phyloP scores from a whole-genome alignment of 805 yeast genomes.

The Candida argentea region DNA sequence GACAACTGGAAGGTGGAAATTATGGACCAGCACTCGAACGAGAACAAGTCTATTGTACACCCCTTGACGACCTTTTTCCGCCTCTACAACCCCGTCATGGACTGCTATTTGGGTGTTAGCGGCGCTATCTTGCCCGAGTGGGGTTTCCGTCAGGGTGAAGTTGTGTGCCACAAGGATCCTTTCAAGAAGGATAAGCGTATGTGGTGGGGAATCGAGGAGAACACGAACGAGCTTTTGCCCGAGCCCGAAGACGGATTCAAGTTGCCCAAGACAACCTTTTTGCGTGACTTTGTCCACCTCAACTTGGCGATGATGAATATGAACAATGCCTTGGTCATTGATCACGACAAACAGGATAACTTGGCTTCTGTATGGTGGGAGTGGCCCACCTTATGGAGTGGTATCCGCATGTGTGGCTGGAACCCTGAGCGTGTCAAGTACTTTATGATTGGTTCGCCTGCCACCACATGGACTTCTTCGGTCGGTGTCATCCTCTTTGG shows the following conservation, averaged over 20 bases:
- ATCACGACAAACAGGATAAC: constrained; percentile 61
- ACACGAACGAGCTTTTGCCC: constrained; percentile 49
- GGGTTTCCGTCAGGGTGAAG: constrained; percentile 98
- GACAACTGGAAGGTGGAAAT: constrained; percentile 75
- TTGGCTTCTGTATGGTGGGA: constrained; percentile 74
- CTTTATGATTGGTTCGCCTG: constrained; percentile 63
- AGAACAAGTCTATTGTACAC: constrained; percentile 48
- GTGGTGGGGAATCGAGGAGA: constrained; percentile 82
- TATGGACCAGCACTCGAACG: constrained; percentile 46
- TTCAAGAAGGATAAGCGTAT: constrained; percentile 71
- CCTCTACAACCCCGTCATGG: constrained; percentile 53
- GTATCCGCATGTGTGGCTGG: constrained; percentile 74
- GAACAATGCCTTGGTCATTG: constrained; percentile 74
- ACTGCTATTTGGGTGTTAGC: constrained; percentile 80
- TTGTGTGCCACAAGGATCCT: constrained; percentile 63
- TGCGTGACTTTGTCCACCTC: constrained; percentile 65
- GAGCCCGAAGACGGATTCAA: constrained; percentile 50
- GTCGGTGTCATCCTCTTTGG: constrained; percentile 47
- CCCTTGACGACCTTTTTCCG: constrained; percentile 81
- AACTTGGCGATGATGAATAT: constrained; percentile 86
- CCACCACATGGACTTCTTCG: constrained; percentile 60
- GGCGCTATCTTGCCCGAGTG: constrained; percentile 82
- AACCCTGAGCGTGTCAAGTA: constrained; percentile 46
- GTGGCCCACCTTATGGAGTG: constrained; percentile 76
- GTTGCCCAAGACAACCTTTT: constrained; percentile 65